Conservation (phyloP, 2,329 filamentous ascomycete species). For the Xylogone sp. region DNA sequence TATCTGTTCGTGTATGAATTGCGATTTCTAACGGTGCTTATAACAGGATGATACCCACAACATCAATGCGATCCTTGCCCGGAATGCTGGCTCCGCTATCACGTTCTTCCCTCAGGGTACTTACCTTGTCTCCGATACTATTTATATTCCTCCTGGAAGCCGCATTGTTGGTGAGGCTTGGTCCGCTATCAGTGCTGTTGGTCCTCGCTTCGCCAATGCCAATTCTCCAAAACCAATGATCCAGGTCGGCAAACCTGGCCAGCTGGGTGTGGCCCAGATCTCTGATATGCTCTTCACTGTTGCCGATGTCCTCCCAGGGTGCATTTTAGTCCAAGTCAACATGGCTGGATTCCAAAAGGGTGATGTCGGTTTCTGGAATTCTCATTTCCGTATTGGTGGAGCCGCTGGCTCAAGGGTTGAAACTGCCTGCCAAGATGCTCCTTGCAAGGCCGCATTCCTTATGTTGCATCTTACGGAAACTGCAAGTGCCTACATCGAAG, state of each 20-base stretch:
- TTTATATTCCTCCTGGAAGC: slow-evolving; percentile 44
- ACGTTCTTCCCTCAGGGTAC: slow-evolving; percentile 39
- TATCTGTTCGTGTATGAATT: too few species aligned
- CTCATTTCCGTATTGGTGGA: slow-evolving; percentile 42
- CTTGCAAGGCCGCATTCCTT: slow-evolving; percentile 44
- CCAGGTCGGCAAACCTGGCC: slow-evolving; percentile 44
- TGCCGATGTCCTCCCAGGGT: slow-evolving; percentile 37
- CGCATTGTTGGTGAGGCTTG: slow-evolving; percentile 53
- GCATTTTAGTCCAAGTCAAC: slow-evolving; percentile 45
- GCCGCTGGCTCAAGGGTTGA: slow-evolving; percentile 35
- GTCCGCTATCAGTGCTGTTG: slow-evolving; percentile 45
- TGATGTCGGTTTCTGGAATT: slow-evolving; percentile 48
- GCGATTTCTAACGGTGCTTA: too few species aligned
- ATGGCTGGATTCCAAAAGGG: slow-evolving; percentile 41
- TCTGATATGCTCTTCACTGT: slow-evolving; percentile 50
- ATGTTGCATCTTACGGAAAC: slow-evolving; percentile 44
- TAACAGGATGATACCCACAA: slow-evolving; percentile 17
- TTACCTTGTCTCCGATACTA: slow-evolving; percentile 42
- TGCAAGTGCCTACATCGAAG: slow-evolving; percentile 49
- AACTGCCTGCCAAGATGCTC: slow-evolving; percentile 31
- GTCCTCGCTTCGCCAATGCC: slow-evolving; percentile 39
- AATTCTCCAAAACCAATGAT: slow-evolving; percentile 42
- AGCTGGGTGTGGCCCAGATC: slow-evolving; percentile 47
- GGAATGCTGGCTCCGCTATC: slow-evolving; percentile 33
- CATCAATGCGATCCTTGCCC: slow-evolving; percentile 8